Evolutionary conservation across 768 basidiomycete species (phyloP).

Genomic region (Ramaria rubella): DNA sequence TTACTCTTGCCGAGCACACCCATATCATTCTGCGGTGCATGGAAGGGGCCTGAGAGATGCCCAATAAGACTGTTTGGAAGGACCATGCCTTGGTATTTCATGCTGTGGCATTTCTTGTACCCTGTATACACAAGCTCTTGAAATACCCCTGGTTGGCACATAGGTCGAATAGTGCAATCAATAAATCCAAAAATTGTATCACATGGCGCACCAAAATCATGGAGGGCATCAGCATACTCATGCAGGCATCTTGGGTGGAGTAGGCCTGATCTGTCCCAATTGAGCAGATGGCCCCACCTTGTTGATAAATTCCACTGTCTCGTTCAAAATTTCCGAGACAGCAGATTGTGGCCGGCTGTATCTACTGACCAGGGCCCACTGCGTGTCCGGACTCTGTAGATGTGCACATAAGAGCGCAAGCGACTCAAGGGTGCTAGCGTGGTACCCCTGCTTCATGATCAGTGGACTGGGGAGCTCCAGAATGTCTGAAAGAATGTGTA

Average conservation of each 20-base stretch:
- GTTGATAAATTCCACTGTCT: conserved; percentile 11
- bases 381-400: conserved; percentile 14
- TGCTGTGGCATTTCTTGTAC: conserved; percentile 23
- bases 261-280: conserved; percentile 18
- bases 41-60: conserved; percentile 21
- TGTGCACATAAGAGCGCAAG: conserved; percentile 15
- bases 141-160: conserved; percentile 14
- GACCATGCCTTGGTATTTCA: conserved; percentile 25
- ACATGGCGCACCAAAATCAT: conserved; percentile 13
- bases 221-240: conserved; percentile 16
- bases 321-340: conserved; percentile 18
- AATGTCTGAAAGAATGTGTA: too few relatives aligned
- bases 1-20: conserved; percentile 13
- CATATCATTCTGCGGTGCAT: conserved; percentile 17
- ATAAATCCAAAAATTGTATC: conserved; percentile 17
- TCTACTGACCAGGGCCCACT: conserved; percentile 12
- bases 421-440: conserved; percentile 12
- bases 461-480: not conserved
- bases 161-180: conserved; percentile 20
- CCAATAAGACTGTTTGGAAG: conserved; percentile 23
- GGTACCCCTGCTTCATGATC: not conserved
- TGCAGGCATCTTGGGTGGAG: conserved; percentile 11
- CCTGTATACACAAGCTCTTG: conserved; percentile 19
- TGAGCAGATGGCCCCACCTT: conserved; percentile 18
- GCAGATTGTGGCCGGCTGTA: conserved; percentile 15